These are phyloP conservation scores for Viola pubescens DNA, from an alignment of 441 rosid species.

Conservation along the genomic window DNA sequence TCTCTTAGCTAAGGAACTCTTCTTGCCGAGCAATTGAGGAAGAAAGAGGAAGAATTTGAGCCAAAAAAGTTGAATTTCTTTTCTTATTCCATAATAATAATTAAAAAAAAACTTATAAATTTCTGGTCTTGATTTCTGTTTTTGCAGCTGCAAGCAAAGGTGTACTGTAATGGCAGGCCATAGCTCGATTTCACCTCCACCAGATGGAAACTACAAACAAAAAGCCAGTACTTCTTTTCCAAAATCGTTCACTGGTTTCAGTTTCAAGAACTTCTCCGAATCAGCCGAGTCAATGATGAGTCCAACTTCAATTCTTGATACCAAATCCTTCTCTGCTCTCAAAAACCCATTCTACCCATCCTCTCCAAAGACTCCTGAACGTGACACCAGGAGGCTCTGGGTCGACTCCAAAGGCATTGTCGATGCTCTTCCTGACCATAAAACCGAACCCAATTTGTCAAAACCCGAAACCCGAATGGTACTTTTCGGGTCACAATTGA, in stretches of 20 bases:
- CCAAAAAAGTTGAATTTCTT: constrained; percentile 19
- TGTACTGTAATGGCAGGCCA: constrained; percentile 38
- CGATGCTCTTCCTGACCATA: constrained; percentile 49
- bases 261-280: constrained; percentile 41
- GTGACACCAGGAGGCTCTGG: constrained; percentile 35
- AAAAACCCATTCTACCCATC: constrained; percentile 52
- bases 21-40: constrained; percentile 19
- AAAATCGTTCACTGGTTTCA: constrained; percentile 48
- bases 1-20: constrained; percentile 17
- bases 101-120: constrained; percentile 11
- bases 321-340: constrained; percentile 54
- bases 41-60: constrained; percentile 22
- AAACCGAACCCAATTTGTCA: constrained; percentile 23
- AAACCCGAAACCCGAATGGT: constrained; percentile 47
- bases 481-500: constrained; percentile 72
- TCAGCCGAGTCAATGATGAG: constrained; percentile 47
- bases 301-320: constrained; percentile 84
- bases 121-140: not conserved
- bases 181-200: constrained; percentile 21
- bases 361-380: constrained; percentile 33
- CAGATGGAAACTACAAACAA: constrained; percentile 28
- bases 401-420: constrained; percentile 49
- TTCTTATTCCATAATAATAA: not conserved
- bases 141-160: not conserved
- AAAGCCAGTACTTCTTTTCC: constrained; percentile 45